Evolutionary conservation across 495 filamentous ascomycete genomes (phyloP), one percentile per base, ranked within the genome.

Genomic region (Penicillium angulare): DNA sequence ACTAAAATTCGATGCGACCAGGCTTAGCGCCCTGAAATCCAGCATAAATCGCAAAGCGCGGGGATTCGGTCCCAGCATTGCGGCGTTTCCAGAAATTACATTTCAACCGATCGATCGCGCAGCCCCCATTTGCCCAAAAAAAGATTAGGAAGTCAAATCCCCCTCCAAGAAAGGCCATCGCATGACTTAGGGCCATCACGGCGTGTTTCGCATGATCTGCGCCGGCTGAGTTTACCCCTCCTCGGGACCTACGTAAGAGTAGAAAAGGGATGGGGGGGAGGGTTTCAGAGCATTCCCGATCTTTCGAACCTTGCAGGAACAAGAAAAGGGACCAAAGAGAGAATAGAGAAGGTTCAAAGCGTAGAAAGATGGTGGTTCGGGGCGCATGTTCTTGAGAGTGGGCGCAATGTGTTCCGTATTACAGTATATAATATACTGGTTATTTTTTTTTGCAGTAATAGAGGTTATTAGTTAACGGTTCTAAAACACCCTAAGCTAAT

Each of bases 131-230:
- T 18, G 33, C 20, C 22, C 33, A 39, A 43, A 40, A 41, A 44
- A 39, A 23, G 39, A 35, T 20, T 21, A 41, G 36, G 29, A 43
- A 41, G 34, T 26, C 18, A 21, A 47, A 34, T 45, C 45, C n/a
- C 12, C 21, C 41, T 15, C 18, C 44, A 26, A 42, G 31, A 22
- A 24, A 24, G 34, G 24, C 41, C 43, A 59, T 59, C 55, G 61
- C 61, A 64, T 64, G 61, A 64, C 50, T 23, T 33, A 50, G n/a
- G 18, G 18, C 49, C 22, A 34, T 58, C 46, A 58, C 41, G 43
- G 58, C 44, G 45, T 60, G 55, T 65, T 53, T 62, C 55, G 52
- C 59, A 60, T 59, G 59, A 65, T 65, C 56, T 65, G 59, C 61
- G 35, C 43, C 52, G 43, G 34, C 53, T 55, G 51, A 52, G 49